These are phyloP conservation scores for Trypanosomatidae sp. DNA, from an alignment of 208 protist species.

Conservation along the genomic window DNA sequence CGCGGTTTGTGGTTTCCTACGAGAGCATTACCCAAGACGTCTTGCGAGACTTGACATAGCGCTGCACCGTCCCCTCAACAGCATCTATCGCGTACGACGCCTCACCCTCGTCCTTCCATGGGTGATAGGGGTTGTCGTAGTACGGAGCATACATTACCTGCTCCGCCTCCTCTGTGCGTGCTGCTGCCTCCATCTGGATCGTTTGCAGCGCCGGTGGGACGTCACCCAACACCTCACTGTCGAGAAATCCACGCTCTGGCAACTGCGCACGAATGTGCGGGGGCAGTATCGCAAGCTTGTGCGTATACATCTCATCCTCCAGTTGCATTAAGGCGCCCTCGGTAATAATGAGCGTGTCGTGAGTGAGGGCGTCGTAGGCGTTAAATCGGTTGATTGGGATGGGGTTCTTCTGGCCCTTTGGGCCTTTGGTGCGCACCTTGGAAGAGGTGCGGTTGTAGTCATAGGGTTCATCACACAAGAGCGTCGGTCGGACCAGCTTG, in stretches of 20 bases:
- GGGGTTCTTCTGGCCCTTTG: constrained; percentile 91
- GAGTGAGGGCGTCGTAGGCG: constrained; percentile 83
- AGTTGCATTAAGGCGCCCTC: constrained; percentile 89
- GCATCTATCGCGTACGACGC: constrained; percentile 87
- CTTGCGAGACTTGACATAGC: constrained; percentile 70
- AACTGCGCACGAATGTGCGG: constrained; percentile 91
- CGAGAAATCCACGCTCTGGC: constrained; percentile 68
- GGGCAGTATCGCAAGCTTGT: constrained; percentile 84
- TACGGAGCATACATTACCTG: constrained; percentile 71
- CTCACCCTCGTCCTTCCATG: constrained; percentile 74
- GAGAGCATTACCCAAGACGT: constrained; percentile 84
- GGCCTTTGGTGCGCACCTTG: constrained; percentile 73
- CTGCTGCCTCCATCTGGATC: constrained; percentile 84
- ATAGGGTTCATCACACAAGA: constrained; percentile 88
- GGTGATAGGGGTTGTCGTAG: constrained; percentile 88
- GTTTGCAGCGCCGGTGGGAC: constrained; percentile 61
- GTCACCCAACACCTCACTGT: constrained; percentile 71
- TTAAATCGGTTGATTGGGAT: constrained; percentile 93
- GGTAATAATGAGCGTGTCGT: constrained; percentile 87
- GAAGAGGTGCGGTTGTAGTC: constrained; percentile 81
- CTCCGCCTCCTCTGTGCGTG: constrained; percentile 86
- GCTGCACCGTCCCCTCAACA: constrained; percentile 68
- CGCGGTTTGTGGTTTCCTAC: constrained; percentile 11
- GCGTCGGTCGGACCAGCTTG: constrained; percentile 86
- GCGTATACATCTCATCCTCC: constrained; percentile 84